Evolutionary conservation across 495 filamentous ascomycete genomes (phyloP).

Genomic region (Friedmanniomyces endolithicus): DNA sequence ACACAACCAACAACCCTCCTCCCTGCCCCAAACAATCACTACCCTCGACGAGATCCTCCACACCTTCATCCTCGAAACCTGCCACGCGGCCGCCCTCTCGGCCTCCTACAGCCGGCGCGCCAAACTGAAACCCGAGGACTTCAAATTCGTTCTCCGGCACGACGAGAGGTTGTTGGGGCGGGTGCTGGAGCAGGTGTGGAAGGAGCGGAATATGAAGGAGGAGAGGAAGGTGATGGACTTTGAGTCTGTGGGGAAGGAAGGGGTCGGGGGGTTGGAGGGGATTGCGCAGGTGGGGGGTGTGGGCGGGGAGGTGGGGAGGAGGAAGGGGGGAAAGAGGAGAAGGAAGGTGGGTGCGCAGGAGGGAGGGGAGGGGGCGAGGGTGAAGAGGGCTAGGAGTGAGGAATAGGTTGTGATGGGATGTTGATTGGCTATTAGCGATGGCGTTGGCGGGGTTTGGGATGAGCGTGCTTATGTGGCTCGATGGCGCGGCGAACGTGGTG

Average conservation of each 20-base stretch:
- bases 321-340: constrained; percentile 12
- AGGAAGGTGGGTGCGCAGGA: constrained; percentile 4
- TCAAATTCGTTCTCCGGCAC: constrained; percentile 78
- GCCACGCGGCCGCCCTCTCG: constrained; percentile 71
- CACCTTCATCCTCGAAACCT: constrained; percentile 66
- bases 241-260: constrained; percentile 30
- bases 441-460: not conserved
- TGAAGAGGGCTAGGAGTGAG: constrained; percentile 17
- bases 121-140: constrained; percentile 97
- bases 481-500: not conserved
- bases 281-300: constrained; percentile 12
- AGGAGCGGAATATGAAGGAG: constrained; percentile 65
- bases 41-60: constrained; percentile 90
- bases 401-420: not conserved
- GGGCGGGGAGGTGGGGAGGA: constrained; percentile 16
- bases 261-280: constrained; percentile 30
- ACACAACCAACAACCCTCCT: constrained; percentile 27
- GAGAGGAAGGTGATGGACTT: constrained; percentile 58
- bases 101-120: constrained; percentile 73
- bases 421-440: not conserved
- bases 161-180: constrained; percentile 79
- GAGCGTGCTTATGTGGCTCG: not conserved
- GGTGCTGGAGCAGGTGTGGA: constrained; percentile 73
- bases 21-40: constrained; percentile 69
- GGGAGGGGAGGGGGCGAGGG: constrained; percentile 4